Percentiles rank a stretch among this genome's conserved stretches.
phyloP scores from a whole-genome alignment of 148 eudicot species.

The Spergularia bocconei region DNA sequence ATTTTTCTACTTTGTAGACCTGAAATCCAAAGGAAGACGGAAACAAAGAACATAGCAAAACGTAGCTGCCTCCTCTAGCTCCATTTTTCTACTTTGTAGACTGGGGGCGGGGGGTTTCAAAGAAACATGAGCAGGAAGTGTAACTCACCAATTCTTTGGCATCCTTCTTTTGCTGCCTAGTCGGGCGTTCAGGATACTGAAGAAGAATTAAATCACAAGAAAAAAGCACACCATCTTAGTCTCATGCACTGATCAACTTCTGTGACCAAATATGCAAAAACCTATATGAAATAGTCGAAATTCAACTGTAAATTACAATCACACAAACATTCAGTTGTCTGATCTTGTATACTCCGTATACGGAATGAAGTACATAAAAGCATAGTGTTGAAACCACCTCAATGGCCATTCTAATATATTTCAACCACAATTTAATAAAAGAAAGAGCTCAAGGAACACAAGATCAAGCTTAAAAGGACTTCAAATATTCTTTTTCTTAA shows the following conservation, averaged over 20 bases:
- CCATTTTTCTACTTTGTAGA: too few relatives aligned
- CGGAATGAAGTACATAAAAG: not conserved
- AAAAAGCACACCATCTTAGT: not conserved
- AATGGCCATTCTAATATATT: not conserved
- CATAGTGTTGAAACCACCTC: not conserved
- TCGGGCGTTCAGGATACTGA: conserved; percentile 88
- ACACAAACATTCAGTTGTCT: not conserved
- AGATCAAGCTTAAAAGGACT: not conserved
- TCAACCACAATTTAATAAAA: not conserved
- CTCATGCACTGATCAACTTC: not conserved
- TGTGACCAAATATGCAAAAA: not conserved
- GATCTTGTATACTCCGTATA: too few relatives aligned
- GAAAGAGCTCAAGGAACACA: not conserved
- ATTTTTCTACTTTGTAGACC: too few relatives aligned
- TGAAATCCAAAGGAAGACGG: not conserved
- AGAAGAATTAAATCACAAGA: conserved; percentile 8
- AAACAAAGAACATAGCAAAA: not conserved
- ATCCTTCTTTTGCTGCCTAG: conserved; percentile 93
- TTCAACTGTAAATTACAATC: not conserved
- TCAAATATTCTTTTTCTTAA: not conserved
- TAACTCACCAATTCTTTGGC: conserved; percentile 83
- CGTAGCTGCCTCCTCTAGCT: too few relatives aligned
- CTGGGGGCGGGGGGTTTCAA: not conserved
- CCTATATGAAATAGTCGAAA: not conserved
- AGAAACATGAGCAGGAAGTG: not conserved